Percentiles rank a stretch among this genome's conserved stretches.
Evolutionary conservation across 2,329 filamentous ascomycete species (phyloP).

Genomic region (Diaporthe sp.): DNA sequence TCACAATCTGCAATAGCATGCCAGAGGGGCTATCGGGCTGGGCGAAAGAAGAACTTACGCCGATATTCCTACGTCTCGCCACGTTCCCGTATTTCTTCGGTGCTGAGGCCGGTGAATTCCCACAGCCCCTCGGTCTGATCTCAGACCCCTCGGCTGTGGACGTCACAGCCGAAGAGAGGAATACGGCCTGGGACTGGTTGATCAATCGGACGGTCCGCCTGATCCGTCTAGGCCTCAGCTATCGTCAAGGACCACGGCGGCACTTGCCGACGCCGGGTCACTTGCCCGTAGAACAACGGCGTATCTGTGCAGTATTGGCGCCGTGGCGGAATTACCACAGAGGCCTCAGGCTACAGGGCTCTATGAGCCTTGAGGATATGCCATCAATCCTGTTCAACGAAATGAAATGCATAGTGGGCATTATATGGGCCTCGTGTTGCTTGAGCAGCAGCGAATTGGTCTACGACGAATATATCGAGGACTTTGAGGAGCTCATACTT

Average conservation of each 20-base stretch:
- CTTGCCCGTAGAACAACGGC: conserved; percentile 23
- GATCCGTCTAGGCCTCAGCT: conserved; percentile 25
- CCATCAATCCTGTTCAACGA: conserved; percentile 33
- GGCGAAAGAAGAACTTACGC: conserved; percentile 50
- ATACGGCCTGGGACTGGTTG: conserved; percentile 23
- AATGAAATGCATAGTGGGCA: conserved; percentile 49
- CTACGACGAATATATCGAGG: conserved; percentile 48
- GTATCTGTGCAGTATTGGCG: not conserved
- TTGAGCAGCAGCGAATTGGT: conserved; percentile 45
- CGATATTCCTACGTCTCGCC: conserved; percentile 56
- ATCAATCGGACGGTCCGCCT: conserved; percentile 32
- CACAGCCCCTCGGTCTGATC: conserved; percentile 19
- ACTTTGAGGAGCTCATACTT: conserved; percentile 51
- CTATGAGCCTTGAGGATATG: not conserved
- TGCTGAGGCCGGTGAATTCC: conserved; percentile 21
- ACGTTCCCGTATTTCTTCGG: conserved; percentile 49
- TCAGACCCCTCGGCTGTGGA: not conserved
- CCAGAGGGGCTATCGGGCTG: conserved; percentile 26
- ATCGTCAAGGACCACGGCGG: conserved; percentile 18
- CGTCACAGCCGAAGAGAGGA: not conserved
- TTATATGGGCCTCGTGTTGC: conserved; percentile 47
- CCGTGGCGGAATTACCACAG: conserved; percentile 15
- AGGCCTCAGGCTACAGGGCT: not conserved
- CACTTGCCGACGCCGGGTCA: conserved; percentile 16
- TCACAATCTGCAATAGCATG: conserved; percentile 36